Conservation (phyloP, 75 land plant genomes). For the Pinus tabuliformis region DNA sequence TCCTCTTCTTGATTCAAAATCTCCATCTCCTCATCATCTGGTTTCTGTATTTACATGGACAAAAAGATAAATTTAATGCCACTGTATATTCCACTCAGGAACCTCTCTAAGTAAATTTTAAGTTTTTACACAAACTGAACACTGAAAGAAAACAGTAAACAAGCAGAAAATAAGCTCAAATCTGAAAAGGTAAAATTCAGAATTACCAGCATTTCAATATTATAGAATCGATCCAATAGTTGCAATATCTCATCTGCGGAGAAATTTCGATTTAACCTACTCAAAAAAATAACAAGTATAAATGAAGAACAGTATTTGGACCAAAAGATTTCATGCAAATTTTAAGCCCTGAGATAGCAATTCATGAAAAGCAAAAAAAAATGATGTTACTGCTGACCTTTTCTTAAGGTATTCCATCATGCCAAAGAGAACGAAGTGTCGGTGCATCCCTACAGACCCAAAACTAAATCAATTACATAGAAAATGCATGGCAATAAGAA, state of each 20-base stretch:
- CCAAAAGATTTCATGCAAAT: background rate
- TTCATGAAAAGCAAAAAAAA: background rate
- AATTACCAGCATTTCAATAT: slow-evolving; percentile 79
- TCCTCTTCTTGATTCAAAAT: slow-evolving; percentile 57
- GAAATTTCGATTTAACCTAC: slow-evolving; percentile 68
- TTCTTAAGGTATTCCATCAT: slow-evolving; percentile 73
- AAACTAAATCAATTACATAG: background rate
- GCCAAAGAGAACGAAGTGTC: slow-evolving; percentile 84
- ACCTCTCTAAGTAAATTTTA: background rate
- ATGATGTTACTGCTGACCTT: slow-evolving; percentile 40
- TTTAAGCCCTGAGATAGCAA: background rate
- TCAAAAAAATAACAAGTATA: background rate
- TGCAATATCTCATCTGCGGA: slow-evolving; percentile 79
- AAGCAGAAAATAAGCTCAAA: background rate
- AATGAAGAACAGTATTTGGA: background rate
- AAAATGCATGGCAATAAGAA: background rate
- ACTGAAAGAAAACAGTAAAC: background rate
- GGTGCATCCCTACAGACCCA: slow-evolving; percentile 66
- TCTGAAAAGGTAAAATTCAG: background rate
- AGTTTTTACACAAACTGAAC: background rate
- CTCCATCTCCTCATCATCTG: slow-evolving; percentile 71
- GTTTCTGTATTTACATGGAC: slow-evolving; percentile 36
- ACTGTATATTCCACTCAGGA: background rate
- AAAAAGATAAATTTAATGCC: background rate
- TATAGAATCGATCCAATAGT: slow-evolving; percentile 81